Evolutionary conservation across 495 filamentous ascomycete species (phyloP).

Genomic region (Coniosporium apollinis): DNA sequence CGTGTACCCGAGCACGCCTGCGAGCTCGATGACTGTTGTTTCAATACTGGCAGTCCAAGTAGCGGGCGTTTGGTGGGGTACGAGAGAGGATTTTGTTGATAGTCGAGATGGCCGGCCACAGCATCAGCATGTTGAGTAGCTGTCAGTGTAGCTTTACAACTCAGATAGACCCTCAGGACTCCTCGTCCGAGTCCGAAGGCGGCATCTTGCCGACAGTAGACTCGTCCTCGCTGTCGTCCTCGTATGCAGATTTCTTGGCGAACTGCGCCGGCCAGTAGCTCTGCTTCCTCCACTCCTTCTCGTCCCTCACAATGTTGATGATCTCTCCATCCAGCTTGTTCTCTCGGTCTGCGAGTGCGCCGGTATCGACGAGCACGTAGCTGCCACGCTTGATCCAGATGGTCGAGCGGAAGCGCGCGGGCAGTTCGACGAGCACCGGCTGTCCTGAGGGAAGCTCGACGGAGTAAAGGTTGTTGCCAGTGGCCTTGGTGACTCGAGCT

Average conservation of each 20-base stretch:
- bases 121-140: conserved; percentile 12
- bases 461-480: conserved; percentile 75
- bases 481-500: conserved; percentile 57
- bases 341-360: conserved; percentile 43
- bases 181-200: conserved; percentile 48
- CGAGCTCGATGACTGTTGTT: conserved; percentile 66
- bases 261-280: conserved; percentile 86
- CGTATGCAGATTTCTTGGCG: conserved; percentile 40
- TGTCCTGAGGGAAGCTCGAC: conserved; percentile 45
- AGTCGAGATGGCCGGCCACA: background rate
- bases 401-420: conserved; percentile 65
- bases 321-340: conserved; percentile 82
- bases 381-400: conserved; percentile 82
- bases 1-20: conserved; percentile 73
- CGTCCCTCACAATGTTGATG: conserved; percentile 79
- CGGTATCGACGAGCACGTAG: conserved; percentile 68
- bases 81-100: conserved; percentile 16
- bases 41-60: conserved; percentile 49
- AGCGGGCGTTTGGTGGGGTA: conserved; percentile 43
- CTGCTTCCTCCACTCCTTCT: conserved; percentile 81
- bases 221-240: conserved; percentile 53
- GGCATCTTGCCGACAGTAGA: conserved; percentile 72
- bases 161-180: conserved; percentile 10
- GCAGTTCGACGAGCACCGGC: conserved; percentile 57
- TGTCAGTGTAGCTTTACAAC: conserved; percentile 1